Base-by-base conservation (phyloP, 495 filamentous ascomycete species). In the Hypoxylon intermedium region DNA sequence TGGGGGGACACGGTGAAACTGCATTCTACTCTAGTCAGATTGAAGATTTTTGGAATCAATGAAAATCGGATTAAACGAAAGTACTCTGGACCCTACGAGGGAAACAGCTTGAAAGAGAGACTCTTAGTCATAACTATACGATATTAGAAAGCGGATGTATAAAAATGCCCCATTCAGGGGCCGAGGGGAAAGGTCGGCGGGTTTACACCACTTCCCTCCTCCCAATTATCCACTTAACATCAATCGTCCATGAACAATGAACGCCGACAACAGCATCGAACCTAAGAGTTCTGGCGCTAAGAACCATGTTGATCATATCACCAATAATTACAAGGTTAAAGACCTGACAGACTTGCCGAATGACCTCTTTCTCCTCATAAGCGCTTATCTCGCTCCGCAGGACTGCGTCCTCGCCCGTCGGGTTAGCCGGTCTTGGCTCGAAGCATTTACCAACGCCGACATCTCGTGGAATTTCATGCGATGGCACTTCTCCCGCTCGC, bases 341-440 rank as follows among this genome's bases (percentile, higher is more conserved):
- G 76, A 78, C 54, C 74, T 88, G 30, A 77, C 82, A 9, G 67
- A 75, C 5, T 71, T 82, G n/a, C 80, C 78, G 33, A 75, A 77
- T 52, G 85, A 86, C 20, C 68, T 83, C 2, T 79, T 82, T 36
- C 69, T 85, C 12, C 37, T 84, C 6, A 72, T 88, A 31, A 60
- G 79, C 19, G 75, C 72, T 16, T 76, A 82, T 47, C 76, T 89
- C 19, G 54, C 77, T 1, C 81, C 85, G 0, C 60, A 50, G 7
- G 82, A 86, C 59, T 73, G 81, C 37, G 61, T 87, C 1, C 74
- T 78, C 42, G 82, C 78, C 66, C 84, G 85, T 37, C 75, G 72
- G 5, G 85, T 89, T 20, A 84, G 76, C 9, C 75, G 68, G 40
- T 60, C 68, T 9, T 89, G 85, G 84, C 67, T 78, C 34, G 65